phyloP scores from a whole-genome alignment of 306 rosid species.

The Trifolium pratense region DNA sequence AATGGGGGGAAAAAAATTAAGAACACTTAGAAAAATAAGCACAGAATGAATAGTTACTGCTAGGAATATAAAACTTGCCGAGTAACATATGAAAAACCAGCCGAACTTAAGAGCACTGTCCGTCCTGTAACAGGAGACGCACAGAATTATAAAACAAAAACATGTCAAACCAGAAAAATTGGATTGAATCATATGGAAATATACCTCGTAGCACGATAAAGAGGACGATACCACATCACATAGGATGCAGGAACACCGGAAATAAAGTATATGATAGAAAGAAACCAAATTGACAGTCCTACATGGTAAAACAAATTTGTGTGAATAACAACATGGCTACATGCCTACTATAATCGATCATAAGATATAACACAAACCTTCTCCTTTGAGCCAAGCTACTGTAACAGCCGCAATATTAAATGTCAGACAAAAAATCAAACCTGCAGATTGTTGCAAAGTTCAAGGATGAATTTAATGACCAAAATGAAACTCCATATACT shows the following conservation, averaged over 20 bases:
- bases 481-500: too few relatives aligned
- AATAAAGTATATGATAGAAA: constrained; percentile 72
- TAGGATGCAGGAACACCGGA: constrained; percentile 73
- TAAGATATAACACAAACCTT: constrained; percentile 56
- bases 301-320: constrained; percentile 40
- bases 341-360: constrained; percentile 15
- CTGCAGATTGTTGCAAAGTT: constrained; percentile 54
- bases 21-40: constrained; percentile 21
- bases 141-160: constrained; percentile 32
- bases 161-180: constrained; percentile 19
- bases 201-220: constrained; percentile 92
- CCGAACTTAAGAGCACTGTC: constrained; percentile 93
- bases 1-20: constrained; percentile 30
- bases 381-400: constrained; percentile 73
- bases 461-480: too few relatives aligned
- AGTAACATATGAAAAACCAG: constrained; percentile 76
- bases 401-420: constrained; percentile 78
- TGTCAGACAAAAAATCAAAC: constrained; percentile 64
- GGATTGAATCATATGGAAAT: constrained; percentile 35
- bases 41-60: constrained; percentile 30
- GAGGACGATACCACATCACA: constrained; percentile 91
- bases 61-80: constrained; percentile 51
- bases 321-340: constrained; percentile 26
- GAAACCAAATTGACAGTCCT: constrained; percentile 74
- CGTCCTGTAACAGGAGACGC: constrained; percentile 58